Conservation (phyloP, 495 filamentous ascomycete species). For the Aspergillus homomorphus region DNA sequence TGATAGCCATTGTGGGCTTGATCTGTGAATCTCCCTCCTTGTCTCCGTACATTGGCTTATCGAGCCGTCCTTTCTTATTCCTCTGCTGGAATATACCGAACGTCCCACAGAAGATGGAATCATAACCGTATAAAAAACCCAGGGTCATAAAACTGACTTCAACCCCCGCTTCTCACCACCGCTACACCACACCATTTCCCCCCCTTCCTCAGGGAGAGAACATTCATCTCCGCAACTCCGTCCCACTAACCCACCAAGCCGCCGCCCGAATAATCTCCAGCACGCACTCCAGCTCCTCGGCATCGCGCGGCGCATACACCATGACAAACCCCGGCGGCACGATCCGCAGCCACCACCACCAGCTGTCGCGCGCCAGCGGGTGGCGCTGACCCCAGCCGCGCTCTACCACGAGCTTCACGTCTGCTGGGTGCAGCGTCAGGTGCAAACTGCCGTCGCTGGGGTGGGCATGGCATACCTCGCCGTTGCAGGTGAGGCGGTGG, state of each 20-base stretch:
- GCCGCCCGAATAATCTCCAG: conserved; percentile 69
- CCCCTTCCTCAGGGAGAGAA: conserved; percentile 2
- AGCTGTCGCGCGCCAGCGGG: conserved; percentile 65
- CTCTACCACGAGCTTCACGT: conserved; percentile 68
- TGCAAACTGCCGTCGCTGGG: conserved; percentile 69
- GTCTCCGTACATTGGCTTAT: no score
- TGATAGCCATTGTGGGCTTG: no score
- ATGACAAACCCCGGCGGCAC: conserved; percentile 71
- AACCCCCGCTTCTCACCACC: not conserved
- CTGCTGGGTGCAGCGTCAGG: conserved; percentile 71
- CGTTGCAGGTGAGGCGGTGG: conserved; percentile 45
- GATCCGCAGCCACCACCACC: conserved; percentile 46
- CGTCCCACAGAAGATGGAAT: no score
- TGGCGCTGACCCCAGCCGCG: conserved; percentile 80
- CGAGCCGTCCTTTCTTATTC: no score
- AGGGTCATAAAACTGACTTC: not conserved
- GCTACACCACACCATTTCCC: not conserved
- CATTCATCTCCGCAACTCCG: conserved; percentile 20
- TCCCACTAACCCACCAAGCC: conserved; percentile 60
- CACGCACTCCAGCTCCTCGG: conserved; percentile 61
- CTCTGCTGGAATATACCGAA: no score
- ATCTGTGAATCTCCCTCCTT: no score
- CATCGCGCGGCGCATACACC: conserved; percentile 73
- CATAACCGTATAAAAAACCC: not conserved
- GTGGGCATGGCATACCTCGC: conserved; percentile 79